These are phyloP conservation scores for Amylocystis lapponica DNA, from an alignment of 768 basidiomycete species.

Conservation along the genomic window DNA sequence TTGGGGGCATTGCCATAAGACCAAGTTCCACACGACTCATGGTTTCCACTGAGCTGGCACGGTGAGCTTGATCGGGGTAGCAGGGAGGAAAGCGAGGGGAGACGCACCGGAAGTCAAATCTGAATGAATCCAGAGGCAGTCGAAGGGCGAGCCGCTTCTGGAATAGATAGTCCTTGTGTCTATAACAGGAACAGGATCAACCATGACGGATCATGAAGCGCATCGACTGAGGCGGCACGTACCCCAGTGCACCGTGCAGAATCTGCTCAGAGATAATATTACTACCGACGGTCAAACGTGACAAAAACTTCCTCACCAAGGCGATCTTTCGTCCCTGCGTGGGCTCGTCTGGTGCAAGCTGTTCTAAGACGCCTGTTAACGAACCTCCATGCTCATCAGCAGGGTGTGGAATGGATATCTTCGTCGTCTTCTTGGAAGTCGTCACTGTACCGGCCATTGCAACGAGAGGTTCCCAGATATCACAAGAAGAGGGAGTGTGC, in stretches of 20 bases:
- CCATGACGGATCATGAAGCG: no score
- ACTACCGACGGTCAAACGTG: neutral
- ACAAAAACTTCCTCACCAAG: conserved; percentile 39
- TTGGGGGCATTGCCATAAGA: conserved; percentile 40
- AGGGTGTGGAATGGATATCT: conserved; percentile 11
- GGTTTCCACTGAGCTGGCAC: conserved; percentile 50
- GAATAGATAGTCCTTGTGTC: conserved; percentile 84
- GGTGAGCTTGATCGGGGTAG: neutral
- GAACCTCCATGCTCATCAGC: conserved; percentile 5
- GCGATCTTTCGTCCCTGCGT: conserved; percentile 59
- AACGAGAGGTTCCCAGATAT: no score
- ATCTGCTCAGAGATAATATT: conserved; percentile 42
- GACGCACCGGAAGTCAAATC: conserved; percentile 80
- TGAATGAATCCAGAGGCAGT: conserved; percentile 73
- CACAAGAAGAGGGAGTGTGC: no score
- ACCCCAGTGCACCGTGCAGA: conserved; percentile 78
- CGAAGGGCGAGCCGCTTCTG: conserved; percentile 62
- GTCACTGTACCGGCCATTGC: no score
- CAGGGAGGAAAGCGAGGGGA: neutral
- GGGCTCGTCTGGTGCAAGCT: conserved; percentile 41
- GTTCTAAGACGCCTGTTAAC: conserved; percentile 51
- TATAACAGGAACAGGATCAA: conserved; percentile 22
- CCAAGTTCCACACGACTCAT: conserved; percentile 70
- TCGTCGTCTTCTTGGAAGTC: conserved; percentile 21
- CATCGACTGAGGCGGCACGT: conserved; percentile 15